A percentile compares a stretch with the other conserved stretches of the same genome.
phyloP scores from a whole-genome alignment of 306 rosid species.

The Heteromeles arbutifolia region DNA sequence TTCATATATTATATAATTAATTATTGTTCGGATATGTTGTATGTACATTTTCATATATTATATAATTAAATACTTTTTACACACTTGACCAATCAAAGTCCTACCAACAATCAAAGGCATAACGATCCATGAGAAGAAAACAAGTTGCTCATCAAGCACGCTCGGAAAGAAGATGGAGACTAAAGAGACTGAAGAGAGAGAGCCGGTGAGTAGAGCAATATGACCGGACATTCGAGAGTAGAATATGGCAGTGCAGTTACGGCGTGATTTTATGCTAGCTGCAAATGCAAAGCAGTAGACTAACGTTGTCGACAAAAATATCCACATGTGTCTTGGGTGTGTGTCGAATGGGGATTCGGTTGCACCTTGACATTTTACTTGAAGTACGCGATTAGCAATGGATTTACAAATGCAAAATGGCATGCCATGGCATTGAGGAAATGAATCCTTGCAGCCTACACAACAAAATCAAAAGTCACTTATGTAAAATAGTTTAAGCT shows the following conservation, averaged over 20 bases:
- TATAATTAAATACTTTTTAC: neutral
- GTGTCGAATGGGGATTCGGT: neutral
- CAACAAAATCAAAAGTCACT: too few species aligned
- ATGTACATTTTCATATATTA: too few species aligned
- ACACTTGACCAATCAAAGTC: neutral
- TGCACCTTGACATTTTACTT: conserved; percentile 8
- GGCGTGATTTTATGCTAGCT: neutral
- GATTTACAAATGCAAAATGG: conserved; percentile 11
- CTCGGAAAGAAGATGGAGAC: conserved; percentile 7
- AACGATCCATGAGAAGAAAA: conserved; percentile 1
- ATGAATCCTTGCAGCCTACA: neutral
- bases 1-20: too few species aligned
- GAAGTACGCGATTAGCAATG: conserved; percentile 7
- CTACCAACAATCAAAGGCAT: neutral
- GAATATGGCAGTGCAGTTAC: neutral
- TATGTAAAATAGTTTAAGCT: neutral
- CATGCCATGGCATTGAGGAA: conserved; percentile 13
- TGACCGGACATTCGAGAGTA: neutral
- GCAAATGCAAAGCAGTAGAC: conserved; percentile 13
- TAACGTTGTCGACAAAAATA: neutral
- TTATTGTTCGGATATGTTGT: too few species aligned
- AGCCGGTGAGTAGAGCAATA: neutral
- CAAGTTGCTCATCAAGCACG: neutral
- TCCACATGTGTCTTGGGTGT: conserved; percentile 1
- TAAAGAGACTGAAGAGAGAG: conserved; percentile 2